These are phyloP conservation scores for Erodium maritimum DNA, from an alignment of 345 rosid species.

Conservation along the genomic window DNA sequence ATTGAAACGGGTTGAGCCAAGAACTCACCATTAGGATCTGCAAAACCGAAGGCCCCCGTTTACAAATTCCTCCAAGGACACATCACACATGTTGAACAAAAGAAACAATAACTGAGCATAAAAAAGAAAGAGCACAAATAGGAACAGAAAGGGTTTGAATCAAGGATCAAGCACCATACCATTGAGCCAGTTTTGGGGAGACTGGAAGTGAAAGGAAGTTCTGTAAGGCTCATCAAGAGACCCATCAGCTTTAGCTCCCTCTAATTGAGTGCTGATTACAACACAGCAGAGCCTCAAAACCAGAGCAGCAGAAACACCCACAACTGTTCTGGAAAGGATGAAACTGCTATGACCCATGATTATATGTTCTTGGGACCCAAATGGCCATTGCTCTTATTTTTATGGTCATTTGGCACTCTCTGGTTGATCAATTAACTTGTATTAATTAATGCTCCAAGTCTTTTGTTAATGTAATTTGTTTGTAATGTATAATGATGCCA, in stretches of 20 bases:
- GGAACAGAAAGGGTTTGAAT: background rate
- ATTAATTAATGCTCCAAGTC: background rate
- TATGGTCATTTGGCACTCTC: background rate
- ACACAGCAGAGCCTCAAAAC: slow-evolving; percentile 8
- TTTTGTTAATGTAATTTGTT: too few relatives aligned
- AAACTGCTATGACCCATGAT: background rate
- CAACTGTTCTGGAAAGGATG: background rate
- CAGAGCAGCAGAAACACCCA: slow-evolving; percentile 5
- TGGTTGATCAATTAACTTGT: background rate
- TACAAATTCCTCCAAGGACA: slow-evolving; percentile 14
- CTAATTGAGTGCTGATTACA: slow-evolving; percentile 9
- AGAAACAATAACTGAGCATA: background rate
- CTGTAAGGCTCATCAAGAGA: slow-evolving; percentile 11
- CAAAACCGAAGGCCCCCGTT: slow-evolving; percentile 4
- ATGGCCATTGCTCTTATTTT: background rate
- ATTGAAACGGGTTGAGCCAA: background rate
- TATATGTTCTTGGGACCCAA: too few relatives aligned
- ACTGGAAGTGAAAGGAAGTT: slow-evolving; percentile 39
- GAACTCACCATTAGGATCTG: slow-evolving; percentile 41
- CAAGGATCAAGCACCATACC: slow-evolving; percentile 13
- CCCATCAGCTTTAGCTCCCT: slow-evolving; percentile 1
- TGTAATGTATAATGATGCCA: background rate
- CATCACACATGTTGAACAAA: slow-evolving; percentile 3
- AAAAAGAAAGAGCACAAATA: background rate
- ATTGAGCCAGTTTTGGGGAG: slow-evolving; percentile 41